Evolutionary conservation across 768 basidiomycete genomes (phyloP), one percentile per base, ranked within the genome.

Genomic region (Gymnopilus junonius): DNA sequence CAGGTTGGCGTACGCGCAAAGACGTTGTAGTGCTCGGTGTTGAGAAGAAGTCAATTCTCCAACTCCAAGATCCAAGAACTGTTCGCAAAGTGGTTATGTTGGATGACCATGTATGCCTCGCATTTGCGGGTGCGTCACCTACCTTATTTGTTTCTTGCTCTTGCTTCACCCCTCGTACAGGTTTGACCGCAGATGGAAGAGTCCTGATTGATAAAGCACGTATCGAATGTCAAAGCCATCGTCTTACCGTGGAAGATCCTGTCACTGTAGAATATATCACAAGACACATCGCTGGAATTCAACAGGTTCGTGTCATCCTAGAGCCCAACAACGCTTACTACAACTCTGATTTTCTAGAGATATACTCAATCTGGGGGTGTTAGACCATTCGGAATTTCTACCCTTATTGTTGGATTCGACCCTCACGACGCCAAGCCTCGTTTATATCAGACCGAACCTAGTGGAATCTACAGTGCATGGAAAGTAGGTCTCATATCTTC

Each of bases 311-410:
- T 55, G 11, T 55, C 39, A 20, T 34, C 29, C 25, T 14, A 39
- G 23, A 1, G 11, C 53, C 29, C 59, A 57, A 8, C 17, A 39
- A 27, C 53, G 23, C 23, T 23, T 15, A 39, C 55, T 31, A 31
- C 37, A 53, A 51, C 55, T 53, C 31, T 61, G 14, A 55, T 40
- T 31, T 34, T 32, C 10, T 70, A 97, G 95, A 87, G 88, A 75
- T 99, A 99, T 80, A 99, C 97, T 14, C 97, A 99, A 83, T 97
- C 96, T 11, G 97, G 97, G 65, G 97, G 97, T 82, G 95, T 97
- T 55, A 86, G 97, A 61, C 97, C 97, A 27, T 99, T 99, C 71
- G 97, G 97, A 68, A 95, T 99, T 69, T 96, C 97, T 14, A 98
- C 96, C 10, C 85, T 99, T 54, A 92, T 99, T 65, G 88, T 98